phyloP scores from a whole-genome alignment of 2,329 filamentous ascomycete species.

The Coleophoma crateriformis region DNA sequence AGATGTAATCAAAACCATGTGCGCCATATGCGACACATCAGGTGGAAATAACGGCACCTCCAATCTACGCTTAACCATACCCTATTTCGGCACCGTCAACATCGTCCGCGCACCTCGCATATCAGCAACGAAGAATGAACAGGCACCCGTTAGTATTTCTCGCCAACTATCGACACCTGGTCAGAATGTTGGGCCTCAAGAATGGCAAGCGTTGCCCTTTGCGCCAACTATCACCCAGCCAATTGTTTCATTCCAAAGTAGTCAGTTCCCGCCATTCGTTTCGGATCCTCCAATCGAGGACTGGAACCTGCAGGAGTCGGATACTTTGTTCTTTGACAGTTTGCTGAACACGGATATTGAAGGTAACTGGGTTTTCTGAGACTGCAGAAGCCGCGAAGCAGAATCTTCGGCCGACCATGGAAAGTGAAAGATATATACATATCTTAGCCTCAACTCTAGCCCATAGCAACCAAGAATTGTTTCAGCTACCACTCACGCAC shows the following conservation, averaged over 20 bases:
- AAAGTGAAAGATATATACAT: too few relatives aligned
- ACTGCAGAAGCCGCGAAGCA: background rate
- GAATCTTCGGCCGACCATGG: too few relatives aligned
- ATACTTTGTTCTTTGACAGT: constrained; percentile 6
- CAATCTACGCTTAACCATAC: constrained; percentile 13
- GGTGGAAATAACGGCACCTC: background rate
- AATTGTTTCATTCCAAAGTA: constrained; percentile 6
- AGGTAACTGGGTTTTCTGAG: constrained; percentile 4
- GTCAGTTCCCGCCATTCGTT: constrained; percentile 1
- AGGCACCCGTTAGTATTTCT: constrained; percentile 8
- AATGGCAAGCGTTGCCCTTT: background rate
- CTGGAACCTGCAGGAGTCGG: constrained; percentile 5
- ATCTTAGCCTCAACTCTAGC: too few relatives aligned
- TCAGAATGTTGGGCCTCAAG: background rate
- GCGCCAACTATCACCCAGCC: background rate
- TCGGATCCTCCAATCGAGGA: constrained; percentile 2
- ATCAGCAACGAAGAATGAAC: background rate
- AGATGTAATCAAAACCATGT: constrained; percentile 4
- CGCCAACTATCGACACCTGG: background rate
- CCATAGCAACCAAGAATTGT: too few relatives aligned
- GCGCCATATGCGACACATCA: constrained; percentile 2
- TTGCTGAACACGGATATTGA: constrained; percentile 5
- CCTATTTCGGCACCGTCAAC: constrained; percentile 27
- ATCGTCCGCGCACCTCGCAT: constrained; percentile 16
- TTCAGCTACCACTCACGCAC: too few relatives aligned